Percentiles rank a stretch among this genome's conserved stretches.
These are phyloP conservation scores for Colletotrichum sojae DNA, from an alignment of 2,329 filamentous ascomycete genomes.

Conservation along the genomic window DNA sequence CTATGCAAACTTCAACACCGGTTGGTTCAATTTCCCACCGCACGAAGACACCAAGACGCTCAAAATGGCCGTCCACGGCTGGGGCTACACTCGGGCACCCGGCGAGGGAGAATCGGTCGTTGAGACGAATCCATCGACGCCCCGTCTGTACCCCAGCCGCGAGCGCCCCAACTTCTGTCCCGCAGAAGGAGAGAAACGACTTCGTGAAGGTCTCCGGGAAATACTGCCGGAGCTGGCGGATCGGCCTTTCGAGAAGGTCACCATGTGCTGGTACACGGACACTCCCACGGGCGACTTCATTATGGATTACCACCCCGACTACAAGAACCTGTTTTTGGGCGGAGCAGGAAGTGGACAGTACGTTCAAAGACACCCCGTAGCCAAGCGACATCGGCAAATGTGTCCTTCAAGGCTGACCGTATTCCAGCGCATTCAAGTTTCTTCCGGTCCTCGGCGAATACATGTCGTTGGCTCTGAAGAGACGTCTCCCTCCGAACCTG, in stretches of 20 bases:
- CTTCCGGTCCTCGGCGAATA: slow-evolving; percentile 44
- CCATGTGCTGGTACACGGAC: slow-evolving; percentile 77
- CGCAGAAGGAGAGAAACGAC: slow-evolving; percentile 64
- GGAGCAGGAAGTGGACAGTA: slow-evolving; percentile 61
- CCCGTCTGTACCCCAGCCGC: slow-evolving; percentile 7
- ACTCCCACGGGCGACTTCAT: slow-evolving; percentile 74
- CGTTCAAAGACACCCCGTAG: neutral
- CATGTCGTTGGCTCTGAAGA: slow-evolving; percentile 49
- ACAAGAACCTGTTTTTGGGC: slow-evolving; percentile 61
- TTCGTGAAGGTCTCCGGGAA: slow-evolving; percentile 65
- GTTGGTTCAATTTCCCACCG: slow-evolving; percentile 69
- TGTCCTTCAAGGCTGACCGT: neutral
- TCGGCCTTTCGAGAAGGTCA: slow-evolving; percentile 63
- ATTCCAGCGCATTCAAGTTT: slow-evolving; percentile 45
- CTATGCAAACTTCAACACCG: slow-evolving; percentile 67
- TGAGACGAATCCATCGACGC: neutral
- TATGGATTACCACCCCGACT: slow-evolving; percentile 67
- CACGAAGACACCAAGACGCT: slow-evolving; percentile 60
- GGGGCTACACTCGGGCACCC: slow-evolving; percentile 62
- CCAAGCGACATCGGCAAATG: no score
- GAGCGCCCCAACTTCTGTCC: slow-evolving; percentile 58
- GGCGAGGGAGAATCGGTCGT: slow-evolving; percentile 25
- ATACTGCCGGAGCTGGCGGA: slow-evolving; percentile 69
- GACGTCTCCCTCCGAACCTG: slow-evolving; percentile 44
- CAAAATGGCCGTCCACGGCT: slow-evolving; percentile 73